Conservation (phyloP, 306 rosid species). For the Phaseolus lunatus region DNA sequence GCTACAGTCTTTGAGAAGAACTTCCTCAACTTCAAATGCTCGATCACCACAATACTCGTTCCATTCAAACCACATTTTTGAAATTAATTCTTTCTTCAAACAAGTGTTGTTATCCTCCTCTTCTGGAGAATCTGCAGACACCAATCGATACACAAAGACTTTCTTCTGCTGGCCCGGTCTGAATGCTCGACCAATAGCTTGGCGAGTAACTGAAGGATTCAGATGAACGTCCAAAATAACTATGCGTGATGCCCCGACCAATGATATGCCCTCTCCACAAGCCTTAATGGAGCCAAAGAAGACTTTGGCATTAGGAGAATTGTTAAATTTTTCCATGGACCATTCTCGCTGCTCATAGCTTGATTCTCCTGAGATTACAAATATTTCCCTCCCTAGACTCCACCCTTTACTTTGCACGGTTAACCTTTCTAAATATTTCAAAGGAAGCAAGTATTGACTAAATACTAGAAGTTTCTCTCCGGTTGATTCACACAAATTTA, state of each 20-base stretch:
- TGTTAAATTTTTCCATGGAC: conserved; percentile 86
- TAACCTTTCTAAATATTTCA: conserved; percentile 82
- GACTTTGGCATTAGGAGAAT: conserved; percentile 71
- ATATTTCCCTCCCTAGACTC: conserved; percentile 76
- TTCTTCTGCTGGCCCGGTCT: conserved; percentile 84
- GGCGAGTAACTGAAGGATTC: conserved; percentile 93
- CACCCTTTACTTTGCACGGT: conserved; percentile 67
- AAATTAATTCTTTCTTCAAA: conserved; percentile 78
- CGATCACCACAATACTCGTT: conserved; percentile 73
- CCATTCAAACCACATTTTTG: conserved; percentile 99
- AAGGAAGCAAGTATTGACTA: conserved; percentile 84
- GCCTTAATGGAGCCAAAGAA: conserved; percentile 98
- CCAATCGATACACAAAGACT: conserved; percentile 74
- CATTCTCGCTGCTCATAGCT: conserved; percentile 70
- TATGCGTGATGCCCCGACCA: conserved; percentile 95
- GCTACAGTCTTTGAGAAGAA: conserved; percentile 63
- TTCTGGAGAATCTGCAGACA: conserved; percentile 84
- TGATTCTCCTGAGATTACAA: conserved; percentile 91
- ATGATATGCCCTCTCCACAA: conserved; percentile 97
- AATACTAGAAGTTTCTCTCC: conserved; percentile 90
- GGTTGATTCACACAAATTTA: conserved; percentile 67
- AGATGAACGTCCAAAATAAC: conserved; percentile 86
- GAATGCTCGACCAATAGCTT: conserved; percentile 96
- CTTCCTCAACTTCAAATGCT: conserved; percentile 63
- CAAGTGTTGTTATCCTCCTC: conserved; percentile 79